phyloP scores from a whole-genome alignment of 179 eudicot species.

The Beta lomatogona region DNA sequence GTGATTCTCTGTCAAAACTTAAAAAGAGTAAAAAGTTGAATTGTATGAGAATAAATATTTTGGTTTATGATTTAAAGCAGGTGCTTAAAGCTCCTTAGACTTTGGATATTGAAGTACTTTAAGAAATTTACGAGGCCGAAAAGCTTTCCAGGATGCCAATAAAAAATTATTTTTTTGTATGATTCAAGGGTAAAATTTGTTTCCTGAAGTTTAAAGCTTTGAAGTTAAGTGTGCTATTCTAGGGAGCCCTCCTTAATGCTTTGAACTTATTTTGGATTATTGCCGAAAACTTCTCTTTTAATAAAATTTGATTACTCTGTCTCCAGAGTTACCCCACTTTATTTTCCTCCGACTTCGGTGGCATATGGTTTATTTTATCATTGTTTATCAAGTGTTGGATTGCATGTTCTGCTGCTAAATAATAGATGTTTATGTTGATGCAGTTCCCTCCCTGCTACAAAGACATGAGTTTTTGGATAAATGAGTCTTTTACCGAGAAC shows the following conservation, averaged over 20 bases:
- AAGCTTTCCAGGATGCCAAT: background rate
- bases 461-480: constrained; percentile 97
- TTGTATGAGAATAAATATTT: background rate
- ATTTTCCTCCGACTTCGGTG: background rate
- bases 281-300: background rate
- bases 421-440: constrained; percentile 12
- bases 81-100: background rate
- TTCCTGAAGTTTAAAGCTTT: background rate
- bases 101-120: background rate
- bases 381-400: background rate
- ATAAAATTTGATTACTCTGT: background rate
- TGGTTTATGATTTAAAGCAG: background rate
- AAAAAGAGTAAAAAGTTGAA: background rate
- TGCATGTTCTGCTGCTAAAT: constrained; percentile 7
- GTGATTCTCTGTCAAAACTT: background rate
- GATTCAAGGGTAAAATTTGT: background rate
- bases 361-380: background rate
- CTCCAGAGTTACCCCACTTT: background rate
- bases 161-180: background rate
- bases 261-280: background rate
- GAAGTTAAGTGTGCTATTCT: background rate
- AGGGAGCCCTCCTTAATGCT: background rate
- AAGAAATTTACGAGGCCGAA: background rate
- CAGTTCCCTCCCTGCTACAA: constrained; percentile 97
- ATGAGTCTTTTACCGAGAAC: constrained; percentile 86